Evolutionary conservation across 108 stramenopile genomes (phyloP).

Genomic region (Cyclotella sp.): DNA sequence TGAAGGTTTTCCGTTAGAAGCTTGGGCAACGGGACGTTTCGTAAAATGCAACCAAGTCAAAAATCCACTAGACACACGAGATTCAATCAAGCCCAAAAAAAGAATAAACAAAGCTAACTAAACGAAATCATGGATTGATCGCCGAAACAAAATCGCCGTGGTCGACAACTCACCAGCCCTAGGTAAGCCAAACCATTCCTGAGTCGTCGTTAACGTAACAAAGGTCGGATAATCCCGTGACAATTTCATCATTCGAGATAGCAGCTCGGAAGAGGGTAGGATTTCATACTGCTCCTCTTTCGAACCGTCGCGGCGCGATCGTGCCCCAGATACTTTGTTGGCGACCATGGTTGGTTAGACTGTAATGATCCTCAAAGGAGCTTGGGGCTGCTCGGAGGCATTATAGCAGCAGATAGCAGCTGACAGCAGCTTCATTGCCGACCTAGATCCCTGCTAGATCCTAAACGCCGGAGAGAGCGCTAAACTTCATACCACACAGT

Average conservation of each 20-base stretch:
- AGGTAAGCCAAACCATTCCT: slow-evolving; percentile 77
- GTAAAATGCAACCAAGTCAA: no score
- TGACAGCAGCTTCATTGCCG: no score
- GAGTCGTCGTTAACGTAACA: slow-evolving; percentile 66
- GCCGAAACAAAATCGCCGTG: neutral
- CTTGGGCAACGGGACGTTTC: no score
- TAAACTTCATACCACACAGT: no score
- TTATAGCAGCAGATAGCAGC: no score
- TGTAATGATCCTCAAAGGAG: no score
- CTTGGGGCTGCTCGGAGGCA: no score
- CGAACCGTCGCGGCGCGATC: no score
- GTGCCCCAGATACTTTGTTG: neutral
- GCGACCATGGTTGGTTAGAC: neutral
- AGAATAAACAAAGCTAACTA: neutral
- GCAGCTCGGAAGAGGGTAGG: slow-evolving; percentile 41
- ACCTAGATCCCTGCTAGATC: no score
- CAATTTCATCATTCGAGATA: slow-evolving; percentile 52
- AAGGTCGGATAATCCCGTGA: slow-evolving; percentile 66
- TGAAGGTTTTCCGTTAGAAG: neutral
- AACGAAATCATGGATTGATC: neutral
- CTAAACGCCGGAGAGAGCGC: no score
- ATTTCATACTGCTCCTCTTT: slow-evolving; percentile 49
- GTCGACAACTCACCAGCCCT: slow-evolving; percentile 59
- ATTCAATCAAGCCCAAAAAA: neutral
- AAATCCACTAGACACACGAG: no score